phyloP scores from a whole-genome alignment of 805 yeast genomes.

The Barnettozyma siamensis region DNA sequence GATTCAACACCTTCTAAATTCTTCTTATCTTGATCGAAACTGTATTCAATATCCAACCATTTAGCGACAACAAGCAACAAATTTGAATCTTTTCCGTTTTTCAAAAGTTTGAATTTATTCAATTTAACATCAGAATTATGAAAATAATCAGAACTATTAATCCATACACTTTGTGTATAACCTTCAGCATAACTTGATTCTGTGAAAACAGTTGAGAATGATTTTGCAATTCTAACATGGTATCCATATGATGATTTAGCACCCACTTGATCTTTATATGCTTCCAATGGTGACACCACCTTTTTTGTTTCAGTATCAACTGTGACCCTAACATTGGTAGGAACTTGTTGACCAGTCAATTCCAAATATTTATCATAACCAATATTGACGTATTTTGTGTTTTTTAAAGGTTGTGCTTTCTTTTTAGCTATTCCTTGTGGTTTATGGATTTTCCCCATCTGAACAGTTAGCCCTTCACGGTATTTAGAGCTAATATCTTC shows the following conservation, averaged over 20 bases:
- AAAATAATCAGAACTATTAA: conserved; percentile 63
- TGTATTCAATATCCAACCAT: conserved; percentile 46
- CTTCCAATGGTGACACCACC: conserved; percentile 66
- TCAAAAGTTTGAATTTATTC: conserved; percentile 14
- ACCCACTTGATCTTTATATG: conserved; percentile 58
- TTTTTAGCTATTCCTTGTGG: conserved; percentile 28
- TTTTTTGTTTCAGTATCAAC: conserved; percentile 57
- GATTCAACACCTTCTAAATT: conserved; percentile 47
- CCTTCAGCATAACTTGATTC: conserved; percentile 62
- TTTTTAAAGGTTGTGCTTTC: conserved; percentile 44
- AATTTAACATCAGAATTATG: conserved; percentile 26
- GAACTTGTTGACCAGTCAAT: conserved; percentile 55
- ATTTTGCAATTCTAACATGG: conserved; percentile 59
- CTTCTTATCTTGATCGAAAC: conserved; percentile 48
- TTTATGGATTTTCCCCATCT: conserved; percentile 33
- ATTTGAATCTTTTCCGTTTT: conserved; percentile 19
- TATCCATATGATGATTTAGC: conserved; percentile 64
- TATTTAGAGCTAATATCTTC: conserved; percentile 34
- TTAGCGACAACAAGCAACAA: conserved; percentile 58
- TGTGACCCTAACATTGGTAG: conserved; percentile 75
- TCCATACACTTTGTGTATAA: conserved; percentile 60
- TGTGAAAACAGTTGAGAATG: conserved; percentile 62
- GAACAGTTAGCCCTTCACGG: conserved; percentile 55
- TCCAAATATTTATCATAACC: conserved; percentile 60
- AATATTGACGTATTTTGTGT: conserved; percentile 71